Evolutionary conservation across 2,329 filamentous ascomycete genomes (phyloP), one percentile per base, ranked within the genome.

Genomic region (Ilyonectria mors-panacis): DNA sequence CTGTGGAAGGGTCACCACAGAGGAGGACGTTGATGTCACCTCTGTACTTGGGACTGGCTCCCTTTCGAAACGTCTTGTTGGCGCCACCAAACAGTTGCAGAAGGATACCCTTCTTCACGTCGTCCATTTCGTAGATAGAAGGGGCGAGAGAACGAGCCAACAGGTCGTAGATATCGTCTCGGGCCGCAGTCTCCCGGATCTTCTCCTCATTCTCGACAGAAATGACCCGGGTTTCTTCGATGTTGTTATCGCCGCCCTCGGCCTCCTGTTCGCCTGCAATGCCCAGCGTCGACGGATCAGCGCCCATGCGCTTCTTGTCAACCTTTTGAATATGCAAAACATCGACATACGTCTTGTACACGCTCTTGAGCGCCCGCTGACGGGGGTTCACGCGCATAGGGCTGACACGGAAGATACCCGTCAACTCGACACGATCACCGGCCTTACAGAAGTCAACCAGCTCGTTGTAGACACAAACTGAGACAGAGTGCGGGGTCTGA

Each of bases 271-370:
- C 92, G 37, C 95, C 88, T 54, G 94, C 87, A 72, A 95, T 87
- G 72, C 95, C 93, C 13, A 99, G 89, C 0, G 96, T 99, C 0
- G 94, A 95, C 1, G 91, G 87, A 77, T 99, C 96, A 54, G 94
- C 93, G 37, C 96, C 96, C 86, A 99, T 91, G 61, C 96, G 92
- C 81, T 94, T 96, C 83, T 95, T 95, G 81, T 99, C 95, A 2
- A 97, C 93, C 81, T 99, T 99, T 78, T 98, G 95, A 45, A 98
- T 93, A 77, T 99, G 96, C 51, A 98, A 83, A 53, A 95, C 94
- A 81, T 99, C 96, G 59, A 99, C 92, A 72, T 97, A 99, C 0
- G 96, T 99, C 86, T 98, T 99, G 88, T 97, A 97, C 44, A 99
- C 90, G 70, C 94, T 93, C 86, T 98, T 98, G 77, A 98, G 91